phyloP scores from a whole-genome alignment of 1,284 basidiomycete genomes.

The Cutaneotrichosporon spelunceum region DNA sequence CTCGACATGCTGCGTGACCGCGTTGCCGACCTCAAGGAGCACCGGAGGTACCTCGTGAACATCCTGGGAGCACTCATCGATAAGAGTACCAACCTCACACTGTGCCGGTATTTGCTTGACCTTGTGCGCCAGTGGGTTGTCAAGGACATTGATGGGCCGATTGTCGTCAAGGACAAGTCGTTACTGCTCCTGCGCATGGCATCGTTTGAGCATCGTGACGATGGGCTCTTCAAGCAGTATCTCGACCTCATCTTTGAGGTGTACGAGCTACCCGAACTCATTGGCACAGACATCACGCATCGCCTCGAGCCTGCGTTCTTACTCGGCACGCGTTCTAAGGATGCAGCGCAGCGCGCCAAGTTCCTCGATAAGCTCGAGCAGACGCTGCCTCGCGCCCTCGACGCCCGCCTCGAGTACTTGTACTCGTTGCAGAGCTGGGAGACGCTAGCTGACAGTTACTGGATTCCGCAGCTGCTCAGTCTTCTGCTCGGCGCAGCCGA shows the following conservation, averaged over 20 bases:
- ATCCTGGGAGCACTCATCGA: conserved; percentile 78
- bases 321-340: conserved; percentile 82
- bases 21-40: conserved; percentile 57
- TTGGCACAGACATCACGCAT: conserved; percentile 89
- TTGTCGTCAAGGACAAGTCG: conserved; percentile 95
- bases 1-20: conserved; percentile 56
- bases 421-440: conserved; percentile 97
- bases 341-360: conserved; percentile 72
- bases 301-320: conserved; percentile 92
- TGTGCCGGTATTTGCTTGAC: conserved; percentile 84
- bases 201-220: conserved; percentile 74
- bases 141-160: conserved; percentile 67
- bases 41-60: conserved; percentile 65
- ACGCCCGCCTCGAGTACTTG: conserved; percentile 82
- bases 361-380: conserved; percentile 90
- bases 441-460: conserved; percentile 84
- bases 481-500: conserved; percentile 83
- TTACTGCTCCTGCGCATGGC: conserved; percentile 86
- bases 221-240: conserved; percentile 77
- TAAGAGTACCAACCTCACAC: conserved; percentile 76
- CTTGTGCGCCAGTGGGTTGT: conserved; percentile 85
- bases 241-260: conserved; percentile 91
- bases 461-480: conserved; percentile 90
- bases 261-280: conserved; percentile 79
- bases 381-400: conserved; percentile 78